phyloP scores from a whole-genome alignment of 225 moss, liverwort and hornwort species.

The Pseudoscleropodium purum region DNA sequence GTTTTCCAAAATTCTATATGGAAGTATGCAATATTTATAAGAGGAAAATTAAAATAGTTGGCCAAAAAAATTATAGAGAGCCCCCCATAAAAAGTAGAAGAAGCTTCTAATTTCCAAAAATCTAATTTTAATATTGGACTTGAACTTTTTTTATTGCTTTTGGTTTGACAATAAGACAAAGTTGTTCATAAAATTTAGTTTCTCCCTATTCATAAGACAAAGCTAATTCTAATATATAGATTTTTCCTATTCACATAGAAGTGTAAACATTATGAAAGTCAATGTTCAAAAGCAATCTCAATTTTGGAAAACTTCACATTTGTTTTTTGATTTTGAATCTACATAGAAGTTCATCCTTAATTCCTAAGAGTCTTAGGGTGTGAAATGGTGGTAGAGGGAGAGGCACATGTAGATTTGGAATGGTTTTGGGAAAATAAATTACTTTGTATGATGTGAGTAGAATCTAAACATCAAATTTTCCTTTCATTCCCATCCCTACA shows the following conservation, averaged over 20 bases:
- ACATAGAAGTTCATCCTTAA: accelerated
- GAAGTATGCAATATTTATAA: background rate
- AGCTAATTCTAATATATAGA: background rate
- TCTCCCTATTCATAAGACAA: background rate
- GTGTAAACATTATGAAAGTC: background rate
- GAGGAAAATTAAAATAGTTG: too few relatives aligned
- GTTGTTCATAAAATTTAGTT: background rate
- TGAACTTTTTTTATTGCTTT: background rate
- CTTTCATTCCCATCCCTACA: background rate
- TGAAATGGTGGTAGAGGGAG: background rate
- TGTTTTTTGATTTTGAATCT: accelerated
- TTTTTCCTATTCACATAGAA: background rate
- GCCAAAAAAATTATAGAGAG: background rate
- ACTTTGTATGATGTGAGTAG: too few relatives aligned
- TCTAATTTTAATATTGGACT: too few relatives aligned
- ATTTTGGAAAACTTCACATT: background rate
- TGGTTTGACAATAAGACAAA: background rate
- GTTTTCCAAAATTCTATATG: accelerated
- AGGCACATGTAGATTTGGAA: background rate
- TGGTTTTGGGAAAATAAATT: background rate
- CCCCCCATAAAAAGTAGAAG: accelerated
- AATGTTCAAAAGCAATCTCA: background rate
- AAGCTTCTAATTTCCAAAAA: background rate
- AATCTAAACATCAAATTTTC: background rate
- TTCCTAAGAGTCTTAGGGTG: accelerated